Evolutionary conservation across 495 filamentous ascomycete species (phyloP).

Genomic region (Tuber borchii): DNA sequence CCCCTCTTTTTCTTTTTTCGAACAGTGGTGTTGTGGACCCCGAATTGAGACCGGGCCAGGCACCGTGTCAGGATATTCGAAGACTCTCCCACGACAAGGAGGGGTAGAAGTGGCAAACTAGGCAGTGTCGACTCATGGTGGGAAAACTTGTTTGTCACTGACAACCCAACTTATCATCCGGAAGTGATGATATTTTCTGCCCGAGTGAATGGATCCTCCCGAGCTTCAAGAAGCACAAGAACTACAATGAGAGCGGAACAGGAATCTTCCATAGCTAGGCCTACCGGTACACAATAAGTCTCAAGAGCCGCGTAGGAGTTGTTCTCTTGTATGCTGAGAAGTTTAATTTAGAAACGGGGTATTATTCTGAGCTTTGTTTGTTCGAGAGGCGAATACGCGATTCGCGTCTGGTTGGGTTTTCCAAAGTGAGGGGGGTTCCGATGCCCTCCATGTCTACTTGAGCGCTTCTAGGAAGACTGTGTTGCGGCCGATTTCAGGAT

Average conservation of each 20-base stretch:
- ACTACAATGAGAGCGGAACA: neutral
- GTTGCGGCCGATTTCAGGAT: neutral
- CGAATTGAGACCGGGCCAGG: neutral
- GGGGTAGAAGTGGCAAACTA: neutral
- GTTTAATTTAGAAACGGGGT: neutral
- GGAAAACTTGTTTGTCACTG: neutral
- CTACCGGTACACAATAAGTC: neutral
- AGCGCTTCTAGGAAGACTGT: neutral
- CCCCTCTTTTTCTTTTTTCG: neutral
- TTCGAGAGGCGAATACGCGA: neutral
- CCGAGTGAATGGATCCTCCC: neutral
- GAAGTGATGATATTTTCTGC: neutral
- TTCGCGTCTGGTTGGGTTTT: neutral
- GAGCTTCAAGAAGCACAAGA: neutral
- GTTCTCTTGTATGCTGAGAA: neutral
- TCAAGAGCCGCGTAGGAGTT: neutral
- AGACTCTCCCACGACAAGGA: neutral
- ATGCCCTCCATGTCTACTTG: neutral
- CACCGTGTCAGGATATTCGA: neutral
- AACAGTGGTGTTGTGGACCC: neutral
- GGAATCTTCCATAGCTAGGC: neutral
- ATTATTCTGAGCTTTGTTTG: neutral
- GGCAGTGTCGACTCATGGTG: neutral
- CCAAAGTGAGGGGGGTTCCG: neutral
- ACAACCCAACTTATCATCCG: neutral